These are phyloP conservation scores for Reticulascus tulasneorum DNA, from an alignment of 2,329 filamentous ascomycete genomes.

Conservation along the genomic window DNA sequence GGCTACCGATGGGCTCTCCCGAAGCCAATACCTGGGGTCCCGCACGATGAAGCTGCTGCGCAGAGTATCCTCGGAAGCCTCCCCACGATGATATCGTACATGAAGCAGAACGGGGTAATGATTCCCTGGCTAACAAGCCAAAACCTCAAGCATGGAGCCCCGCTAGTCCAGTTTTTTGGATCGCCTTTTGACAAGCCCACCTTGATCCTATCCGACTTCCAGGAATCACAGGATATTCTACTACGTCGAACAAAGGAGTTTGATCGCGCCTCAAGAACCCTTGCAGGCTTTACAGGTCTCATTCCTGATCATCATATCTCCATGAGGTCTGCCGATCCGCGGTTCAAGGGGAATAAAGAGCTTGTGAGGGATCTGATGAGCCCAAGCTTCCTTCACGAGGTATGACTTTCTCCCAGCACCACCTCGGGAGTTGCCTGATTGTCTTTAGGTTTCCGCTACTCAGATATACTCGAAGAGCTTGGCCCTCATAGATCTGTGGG, in stretches of 20 bases:
- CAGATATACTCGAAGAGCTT: slow-evolving; percentile 24
- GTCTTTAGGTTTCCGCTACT: slow-evolving; percentile 28
- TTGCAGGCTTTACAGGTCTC: slow-evolving; percentile 15
- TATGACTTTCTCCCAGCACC: too few species aligned
- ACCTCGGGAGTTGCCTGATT: too few species aligned
- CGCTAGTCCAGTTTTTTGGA: slow-evolving; percentile 30
- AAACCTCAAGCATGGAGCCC: slow-evolving; percentile 19
- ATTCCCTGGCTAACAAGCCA: slow-evolving; percentile 22
- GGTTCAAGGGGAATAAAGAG: slow-evolving; percentile 26
- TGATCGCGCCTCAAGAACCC: slow-evolving; percentile 21
- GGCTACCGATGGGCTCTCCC: slow-evolving; percentile 4
- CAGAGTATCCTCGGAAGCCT: slow-evolving; percentile 7
- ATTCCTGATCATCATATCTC: slow-evolving; percentile 27
- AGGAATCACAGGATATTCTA: slow-evolving; percentile 28
- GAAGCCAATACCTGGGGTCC: slow-evolving; percentile 6
- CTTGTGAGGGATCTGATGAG: slow-evolving; percentile 32
- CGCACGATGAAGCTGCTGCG: slow-evolving; percentile 5
- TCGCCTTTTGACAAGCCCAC: slow-evolving; percentile 25
- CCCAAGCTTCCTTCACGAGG: slow-evolving; percentile 25
- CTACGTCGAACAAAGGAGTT: slow-evolving; percentile 27
- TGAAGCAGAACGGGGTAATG: slow-evolving; percentile 4
- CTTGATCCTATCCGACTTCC: slow-evolving; percentile 28
- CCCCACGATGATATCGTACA: slow-evolving; percentile 4
- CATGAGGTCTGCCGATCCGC: slow-evolving; percentile 26
- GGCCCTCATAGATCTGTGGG: slow-evolving; percentile 29